Evolutionary conservation across 2,329 filamentous ascomycete species (phyloP), one percentile per base, ranked within the genome.

Genomic region (Cladosporium sp.): DNA sequence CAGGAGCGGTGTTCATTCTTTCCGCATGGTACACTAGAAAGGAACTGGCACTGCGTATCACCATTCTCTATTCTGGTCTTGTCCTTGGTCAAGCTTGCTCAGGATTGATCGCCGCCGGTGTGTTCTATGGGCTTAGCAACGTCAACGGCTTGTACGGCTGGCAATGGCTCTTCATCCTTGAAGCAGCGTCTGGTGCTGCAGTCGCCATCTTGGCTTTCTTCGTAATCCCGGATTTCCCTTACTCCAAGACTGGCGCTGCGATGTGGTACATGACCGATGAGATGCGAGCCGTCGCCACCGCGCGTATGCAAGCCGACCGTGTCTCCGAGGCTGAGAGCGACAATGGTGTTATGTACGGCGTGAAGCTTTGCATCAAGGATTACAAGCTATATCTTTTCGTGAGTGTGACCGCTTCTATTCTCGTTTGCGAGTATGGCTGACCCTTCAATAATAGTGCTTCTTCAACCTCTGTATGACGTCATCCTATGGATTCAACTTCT

Each of bases 201-300:
- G 81, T 91, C 35, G 88, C 89, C 14, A 74, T 86, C 6, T 70
- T 75, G 0, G 82, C 87, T 1, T 83, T 83, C 73, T 87, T 86
- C 70, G 77, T 91, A 31, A 79, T 92, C 16, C 89, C 89, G 0
- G 86, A 91, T 72, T 90, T 90, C 68, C 61, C 61, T 1, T 11
- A 40, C 49, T 63, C 61, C 21, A 63, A 53, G n/a, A 63, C 61
- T 1, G 61, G 61, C 10, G 52, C 49, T 23, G 61, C 49, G 16
- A 63, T 63, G 61, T 63, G 61, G 61, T 55, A 40, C 61, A 63
- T 63, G 61, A 63, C 49, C 29, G 61, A 63, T 7, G 61, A 63
- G 16, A 63, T 63, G 61, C 46, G 61, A 11, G 18, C 31, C 21
- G 61, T 63, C 21, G 61, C 61, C 21, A 56, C 61, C 14, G 61